Evolutionary conservation across 495 filamentous ascomycete genomes (phyloP).

Genomic region (Daldinia vernicosa): DNA sequence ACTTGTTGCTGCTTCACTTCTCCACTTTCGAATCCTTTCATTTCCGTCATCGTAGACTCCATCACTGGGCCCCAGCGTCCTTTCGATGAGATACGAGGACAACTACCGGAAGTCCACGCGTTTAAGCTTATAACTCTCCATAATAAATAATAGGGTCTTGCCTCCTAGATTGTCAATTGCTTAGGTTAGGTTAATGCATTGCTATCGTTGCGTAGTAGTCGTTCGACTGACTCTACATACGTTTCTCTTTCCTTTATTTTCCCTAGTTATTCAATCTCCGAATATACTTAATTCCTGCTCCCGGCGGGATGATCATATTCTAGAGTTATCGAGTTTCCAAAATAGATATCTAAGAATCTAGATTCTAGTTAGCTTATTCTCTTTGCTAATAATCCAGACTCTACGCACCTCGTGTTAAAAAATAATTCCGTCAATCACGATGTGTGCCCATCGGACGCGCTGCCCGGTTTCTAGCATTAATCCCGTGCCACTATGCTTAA

Average conservation of each 20-base stretch:
- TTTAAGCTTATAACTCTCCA: conserved; percentile 6
- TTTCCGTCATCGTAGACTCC: conserved; percentile 1
- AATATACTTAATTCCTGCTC: not conserved
- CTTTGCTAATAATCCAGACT: not conserved
- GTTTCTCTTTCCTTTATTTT: not conserved
- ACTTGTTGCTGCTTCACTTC: not conserved
- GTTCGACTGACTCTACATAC: not conserved
- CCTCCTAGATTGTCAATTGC: not conserved
- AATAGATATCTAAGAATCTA: not conserved
- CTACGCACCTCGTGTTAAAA: conserved; percentile 7
- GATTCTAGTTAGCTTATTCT: not conserved
- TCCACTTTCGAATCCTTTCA: conserved; percentile 16
- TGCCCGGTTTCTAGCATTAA: conserved; percentile 12
- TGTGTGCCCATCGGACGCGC: conserved; percentile 5
- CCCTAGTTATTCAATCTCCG: not conserved
- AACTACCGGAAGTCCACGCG: conserved; percentile 5
- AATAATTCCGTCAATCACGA: conserved; percentile 39
- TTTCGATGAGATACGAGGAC: not conserved
- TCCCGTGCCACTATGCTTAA: conserved; percentile 5
- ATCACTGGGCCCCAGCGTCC: not conserved
- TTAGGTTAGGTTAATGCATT: not conserved
- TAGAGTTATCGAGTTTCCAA: conserved; percentile 4
- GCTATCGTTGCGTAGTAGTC: not conserved
- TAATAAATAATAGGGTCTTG: conserved; percentile 10
- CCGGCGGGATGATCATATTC: conserved; percentile 5